These are phyloP conservation scores for Dictyostelium capitatum DNA, from an alignment of 78 protist species.

Conservation along the genomic window DNA sequence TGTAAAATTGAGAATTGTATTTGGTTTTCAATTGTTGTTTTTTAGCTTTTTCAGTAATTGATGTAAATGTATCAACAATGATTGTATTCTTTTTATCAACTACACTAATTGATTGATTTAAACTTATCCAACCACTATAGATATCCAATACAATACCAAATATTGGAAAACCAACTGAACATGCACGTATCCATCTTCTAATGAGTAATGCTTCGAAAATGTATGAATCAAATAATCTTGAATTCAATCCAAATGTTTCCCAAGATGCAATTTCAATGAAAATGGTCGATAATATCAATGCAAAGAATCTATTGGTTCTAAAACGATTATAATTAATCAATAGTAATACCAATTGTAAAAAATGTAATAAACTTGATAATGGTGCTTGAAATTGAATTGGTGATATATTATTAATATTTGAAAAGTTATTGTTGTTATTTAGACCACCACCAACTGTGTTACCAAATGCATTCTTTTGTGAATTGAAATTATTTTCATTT, in stretches of 20 bases:
- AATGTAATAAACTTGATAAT: neutral
- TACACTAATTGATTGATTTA: neutral
- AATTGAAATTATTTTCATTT: no score
- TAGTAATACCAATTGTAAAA: constrained; percentile 11
- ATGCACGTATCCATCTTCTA: constrained; percentile 42
- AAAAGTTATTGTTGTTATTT: no score
- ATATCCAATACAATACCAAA: constrained; percentile 31
- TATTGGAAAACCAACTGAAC: neutral
- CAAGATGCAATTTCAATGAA: constrained; percentile 14
- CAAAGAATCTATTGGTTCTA: constrained; percentile 9
- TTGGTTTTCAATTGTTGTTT: neutral
- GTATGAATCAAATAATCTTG: constrained; percentile 25
- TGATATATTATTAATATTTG: neutral
- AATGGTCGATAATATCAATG: constrained; percentile 19
- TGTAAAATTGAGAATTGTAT: constrained; percentile 1
- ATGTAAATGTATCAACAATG: neutral
- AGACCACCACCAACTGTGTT: neutral
- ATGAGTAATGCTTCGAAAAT: neutral
- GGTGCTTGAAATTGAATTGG: constrained; percentile 28
- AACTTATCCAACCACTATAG: neutral
- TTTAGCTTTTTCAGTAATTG: neutral
- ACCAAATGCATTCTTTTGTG: no score
- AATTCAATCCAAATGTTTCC: neutral
- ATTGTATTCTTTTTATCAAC: neutral
- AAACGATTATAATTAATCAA: neutral